Percentiles rank a stretch among this genome's conserved stretches.
Conservation (phyloP, 805 yeast genomes). For the Candida railenensis region DNA sequence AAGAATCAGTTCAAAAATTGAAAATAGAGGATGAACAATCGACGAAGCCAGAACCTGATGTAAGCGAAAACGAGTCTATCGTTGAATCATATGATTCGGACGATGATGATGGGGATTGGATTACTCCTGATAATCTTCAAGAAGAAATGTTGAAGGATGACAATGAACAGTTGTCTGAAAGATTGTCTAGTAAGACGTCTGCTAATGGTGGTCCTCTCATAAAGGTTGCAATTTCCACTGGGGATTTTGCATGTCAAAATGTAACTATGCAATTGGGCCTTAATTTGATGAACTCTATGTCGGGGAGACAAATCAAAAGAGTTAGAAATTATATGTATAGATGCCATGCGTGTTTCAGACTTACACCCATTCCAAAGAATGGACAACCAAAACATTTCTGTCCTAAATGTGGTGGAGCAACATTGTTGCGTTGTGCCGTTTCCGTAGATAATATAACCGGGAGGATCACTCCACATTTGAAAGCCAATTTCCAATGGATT, state of each 20-base stretch:
- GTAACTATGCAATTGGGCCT: conserved; percentile 89
- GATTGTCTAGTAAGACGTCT: conserved; percentile 21
- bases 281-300: conserved; percentile 76
- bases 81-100: conserved; percentile 56
- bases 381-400: conserved; percentile 87
- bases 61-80: not conserved
- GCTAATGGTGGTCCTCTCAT: conserved; percentile 33
- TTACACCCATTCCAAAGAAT: conserved; percentile 74
- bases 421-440: conserved; percentile 87
- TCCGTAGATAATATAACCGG: conserved; percentile 80
- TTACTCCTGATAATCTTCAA: conserved; percentile 79
- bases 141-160: conserved; percentile 68
- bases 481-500: conserved; percentile 91
- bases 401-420: conserved; percentile 92
- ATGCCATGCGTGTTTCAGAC: conserved; percentile 94
- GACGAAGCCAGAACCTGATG: not conserved
- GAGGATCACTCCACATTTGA: conserved; percentile 80
- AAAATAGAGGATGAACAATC: not conserved
- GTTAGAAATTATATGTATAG: conserved; percentile 91
- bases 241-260: conserved; percentile 97
- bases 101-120: conserved; percentile 88
- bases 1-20: conserved; percentile 1
- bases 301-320: conserved; percentile 82
- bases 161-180: conserved; percentile 52
- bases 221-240: conserved; percentile 84